Percentiles rank a stretch among this genome's conserved stretches.
Conservation (phyloP, 2,329 filamentous ascomycete genomes). For the Nemania sp. region DNA sequence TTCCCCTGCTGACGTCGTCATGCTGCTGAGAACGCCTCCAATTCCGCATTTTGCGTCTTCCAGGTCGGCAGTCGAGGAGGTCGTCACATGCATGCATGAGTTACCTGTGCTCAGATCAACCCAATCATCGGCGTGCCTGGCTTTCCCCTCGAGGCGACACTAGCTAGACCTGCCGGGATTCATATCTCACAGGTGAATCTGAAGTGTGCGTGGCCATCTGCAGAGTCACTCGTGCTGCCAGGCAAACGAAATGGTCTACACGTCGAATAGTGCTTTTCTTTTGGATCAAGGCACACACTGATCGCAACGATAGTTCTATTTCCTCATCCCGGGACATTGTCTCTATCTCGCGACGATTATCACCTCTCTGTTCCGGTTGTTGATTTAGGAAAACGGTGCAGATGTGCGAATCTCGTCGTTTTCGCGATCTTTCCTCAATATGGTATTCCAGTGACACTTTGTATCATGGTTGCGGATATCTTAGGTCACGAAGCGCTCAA, state of each 20-base stretch:
- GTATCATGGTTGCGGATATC: conserved; percentile 24
- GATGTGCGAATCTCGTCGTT: background rate
- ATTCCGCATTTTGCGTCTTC: conserved; percentile 8
- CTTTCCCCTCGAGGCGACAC: background rate
- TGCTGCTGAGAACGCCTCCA: background rate
- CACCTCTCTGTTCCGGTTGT: background rate
- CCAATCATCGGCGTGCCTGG: conserved; percentile 10
- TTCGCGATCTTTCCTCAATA: background rate
- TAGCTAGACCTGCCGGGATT: background rate
- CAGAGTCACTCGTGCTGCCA: background rate
- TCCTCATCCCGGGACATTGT: background rate
- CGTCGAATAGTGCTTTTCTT: too few species aligned
- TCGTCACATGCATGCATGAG: conserved; percentile 17
- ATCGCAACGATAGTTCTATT: background rate
- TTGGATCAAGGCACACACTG: too few species aligned
- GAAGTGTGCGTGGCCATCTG: too few species aligned
- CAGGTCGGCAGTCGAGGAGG: conserved; percentile 6
- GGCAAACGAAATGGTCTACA: background rate
- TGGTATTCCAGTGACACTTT: conserved; percentile 8
- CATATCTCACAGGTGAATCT: background rate
- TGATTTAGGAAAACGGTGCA: background rate
- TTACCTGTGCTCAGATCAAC: background rate
- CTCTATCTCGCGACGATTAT: background rate
- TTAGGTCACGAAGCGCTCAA: conserved; percentile 94
- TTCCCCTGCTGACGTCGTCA: conserved; percentile 29